phyloP scores from a whole-genome alignment of 495 filamentous ascomycete species.

The Bryoglossum gracile region DNA sequence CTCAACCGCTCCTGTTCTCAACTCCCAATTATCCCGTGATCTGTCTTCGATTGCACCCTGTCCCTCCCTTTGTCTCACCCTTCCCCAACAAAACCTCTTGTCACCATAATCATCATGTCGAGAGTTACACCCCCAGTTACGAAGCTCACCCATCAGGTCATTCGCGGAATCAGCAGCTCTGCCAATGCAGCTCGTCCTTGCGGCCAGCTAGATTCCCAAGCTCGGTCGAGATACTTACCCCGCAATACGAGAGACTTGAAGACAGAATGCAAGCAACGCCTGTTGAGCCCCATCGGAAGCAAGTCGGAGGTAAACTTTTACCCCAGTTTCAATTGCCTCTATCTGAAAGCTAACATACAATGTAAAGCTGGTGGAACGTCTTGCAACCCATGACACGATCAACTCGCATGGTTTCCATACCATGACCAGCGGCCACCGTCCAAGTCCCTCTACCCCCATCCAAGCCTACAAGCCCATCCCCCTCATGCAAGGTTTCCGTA shows the following conservation, averaged over 20 bases:
- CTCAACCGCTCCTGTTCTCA: neutral
- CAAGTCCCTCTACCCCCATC: neutral
- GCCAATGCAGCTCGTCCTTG: slow-evolving; percentile 15
- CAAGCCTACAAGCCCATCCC: slow-evolving; percentile 12
- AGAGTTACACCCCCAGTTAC: slow-evolving; percentile 20
- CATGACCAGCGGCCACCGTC: slow-evolving; percentile 2
- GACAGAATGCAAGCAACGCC: slow-evolving; percentile 18
- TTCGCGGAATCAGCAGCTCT: slow-evolving; percentile 16
- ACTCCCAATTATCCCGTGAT: neutral
- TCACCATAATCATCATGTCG: slow-evolving; percentile 14
- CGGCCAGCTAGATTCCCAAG: slow-evolving; percentile 13
- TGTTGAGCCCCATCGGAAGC: slow-evolving; percentile 12
- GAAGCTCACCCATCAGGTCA: slow-evolving; percentile 16
- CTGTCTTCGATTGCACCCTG: neutral
- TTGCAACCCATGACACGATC: slow-evolving; percentile 15
- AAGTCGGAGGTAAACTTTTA: slow-evolving; percentile 21
- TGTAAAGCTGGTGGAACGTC: slow-evolving; percentile 23
- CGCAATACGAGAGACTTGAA: slow-evolving; percentile 20
- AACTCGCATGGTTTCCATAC: slow-evolving; percentile 15
- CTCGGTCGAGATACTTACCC: slow-evolving; percentile 18
- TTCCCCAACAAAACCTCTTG: slow-evolving; percentile 21
- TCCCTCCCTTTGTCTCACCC: slow-evolving; percentile 27
- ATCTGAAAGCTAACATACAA: neutral
- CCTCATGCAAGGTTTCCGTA: slow-evolving; percentile 25
- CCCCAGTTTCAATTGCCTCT: neutral